Conservation (phyloP, 192 early-diverging fungal species). For the Backusella tuberculispora region DNA sequence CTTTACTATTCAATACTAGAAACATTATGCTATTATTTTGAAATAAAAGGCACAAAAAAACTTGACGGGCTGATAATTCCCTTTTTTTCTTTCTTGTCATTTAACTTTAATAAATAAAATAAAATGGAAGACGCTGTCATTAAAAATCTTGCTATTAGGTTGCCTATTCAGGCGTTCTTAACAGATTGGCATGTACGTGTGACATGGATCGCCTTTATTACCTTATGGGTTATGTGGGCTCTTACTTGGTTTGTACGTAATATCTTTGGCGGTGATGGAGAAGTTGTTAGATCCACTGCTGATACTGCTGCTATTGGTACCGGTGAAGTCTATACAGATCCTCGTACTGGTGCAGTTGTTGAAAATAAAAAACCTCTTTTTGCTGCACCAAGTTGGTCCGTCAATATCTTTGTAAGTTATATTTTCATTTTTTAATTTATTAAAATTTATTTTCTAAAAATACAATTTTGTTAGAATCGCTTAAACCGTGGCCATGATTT, state of each 20-base stretch:
- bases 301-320: neutral
- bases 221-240: constrained; percentile 39
- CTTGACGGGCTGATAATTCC: neutral
- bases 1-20: neutral
- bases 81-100: neutral
- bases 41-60: constrained; percentile 6
- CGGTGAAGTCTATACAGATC: neutral
- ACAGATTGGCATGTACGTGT: constrained; percentile 31
- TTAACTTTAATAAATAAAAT: neutral
- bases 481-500: constrained; percentile 33
- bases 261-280: constrained; percentile 26
- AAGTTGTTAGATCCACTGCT: neutral
- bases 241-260: constrained; percentile 37
- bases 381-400: constrained; percentile 18
- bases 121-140: neutral
- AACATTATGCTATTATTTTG: neutral
- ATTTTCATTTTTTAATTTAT: neutral
- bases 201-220: constrained; percentile 38
- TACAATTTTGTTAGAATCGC: constrained; percentile 24
- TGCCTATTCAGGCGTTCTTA: constrained; percentile 23
- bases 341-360: constrained; percentile 3
- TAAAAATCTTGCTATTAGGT: neutral
- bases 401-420: constrained; percentile 24
- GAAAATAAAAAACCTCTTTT: neutral
- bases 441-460: neutral